Conservation (phyloP, 140 eudicot genomes). For the Flaveria floridana region DNA sequence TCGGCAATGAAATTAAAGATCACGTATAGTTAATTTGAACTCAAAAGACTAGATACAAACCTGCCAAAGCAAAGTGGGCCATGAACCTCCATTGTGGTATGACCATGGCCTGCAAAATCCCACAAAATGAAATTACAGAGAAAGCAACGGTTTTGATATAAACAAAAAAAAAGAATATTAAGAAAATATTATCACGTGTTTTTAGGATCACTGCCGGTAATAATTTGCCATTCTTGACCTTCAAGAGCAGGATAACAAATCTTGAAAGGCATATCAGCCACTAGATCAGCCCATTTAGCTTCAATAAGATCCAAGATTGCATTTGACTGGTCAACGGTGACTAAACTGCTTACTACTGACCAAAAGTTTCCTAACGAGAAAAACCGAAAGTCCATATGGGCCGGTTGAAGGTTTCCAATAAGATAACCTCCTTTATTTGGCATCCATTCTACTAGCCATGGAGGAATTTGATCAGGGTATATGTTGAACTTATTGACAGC, state of each 20-base stretch:
- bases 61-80: constrained; percentile 97
- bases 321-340: constrained; percentile 46
- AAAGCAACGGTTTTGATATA: not conserved
- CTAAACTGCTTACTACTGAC: constrained; percentile 55
- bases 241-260: constrained; percentile 83
- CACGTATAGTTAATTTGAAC: not conserved
- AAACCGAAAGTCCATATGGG: constrained; percentile 80
- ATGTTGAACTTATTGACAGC: constrained; percentile 76
- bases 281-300: constrained; percentile 71
- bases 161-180: not conserved
- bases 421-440: constrained; percentile 70
- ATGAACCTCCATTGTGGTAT: constrained; percentile 82
- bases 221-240: constrained; percentile 68
- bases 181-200: constrained; percentile 53
- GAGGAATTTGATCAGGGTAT: constrained; percentile 71
- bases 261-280: constrained; percentile 75
- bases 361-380: constrained; percentile 69
- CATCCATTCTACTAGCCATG: constrained; percentile 75
- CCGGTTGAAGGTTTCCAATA: constrained; percentile 77
- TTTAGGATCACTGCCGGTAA: constrained; percentile 76
- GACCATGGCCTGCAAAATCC: constrained; percentile 72
- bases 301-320: constrained; percentile 69
- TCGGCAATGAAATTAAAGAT: not conserved
- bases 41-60: constrained; percentile 32
- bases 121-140: not conserved